Evolutionary conservation across 306 rosid genomes (phyloP).

Genomic region (Trichosanthes truncata): DNA sequence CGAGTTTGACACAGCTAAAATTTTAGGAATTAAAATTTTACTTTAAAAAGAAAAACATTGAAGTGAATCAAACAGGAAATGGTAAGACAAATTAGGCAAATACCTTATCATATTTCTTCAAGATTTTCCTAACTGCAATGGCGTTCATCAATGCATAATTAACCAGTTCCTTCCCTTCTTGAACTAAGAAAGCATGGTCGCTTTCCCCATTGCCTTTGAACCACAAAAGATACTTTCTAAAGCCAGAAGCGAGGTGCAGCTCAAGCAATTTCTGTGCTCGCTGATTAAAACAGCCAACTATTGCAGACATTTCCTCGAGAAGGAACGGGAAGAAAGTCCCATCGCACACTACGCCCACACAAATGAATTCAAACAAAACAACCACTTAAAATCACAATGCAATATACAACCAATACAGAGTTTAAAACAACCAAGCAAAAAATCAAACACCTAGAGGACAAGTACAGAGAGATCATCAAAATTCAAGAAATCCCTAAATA

Average conservation of each 20-base stretch:
- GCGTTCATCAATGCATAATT: slow-evolving; percentile 81
- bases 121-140: slow-evolving; percentile 69
- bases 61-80: background rate
- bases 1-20: background rate
- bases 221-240: slow-evolving; percentile 62
- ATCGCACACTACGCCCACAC: slow-evolving; percentile 55
- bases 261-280: slow-evolving; percentile 81
- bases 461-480: background rate
- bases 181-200: slow-evolving; percentile 35
- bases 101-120: slow-evolving; percentile 93
- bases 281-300: slow-evolving; percentile 67
- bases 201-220: slow-evolving; percentile 43
- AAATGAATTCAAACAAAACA: background rate
- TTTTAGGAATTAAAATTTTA: background rate
- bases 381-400: background rate
- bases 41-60: background rate
- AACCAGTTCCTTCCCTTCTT: slow-evolving; percentile 87
- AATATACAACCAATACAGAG: background rate
- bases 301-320: slow-evolving; percentile 71
- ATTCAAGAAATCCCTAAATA: background rate
- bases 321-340: slow-evolving; percentile 92
- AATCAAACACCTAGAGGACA: background rate
- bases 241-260: slow-evolving; percentile 77
- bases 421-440: background rate
- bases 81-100: background rate